Base-by-base conservation (phyloP, 1,284 basidiomycete genomes). In the Microbotryomycetes sp. region DNA sequence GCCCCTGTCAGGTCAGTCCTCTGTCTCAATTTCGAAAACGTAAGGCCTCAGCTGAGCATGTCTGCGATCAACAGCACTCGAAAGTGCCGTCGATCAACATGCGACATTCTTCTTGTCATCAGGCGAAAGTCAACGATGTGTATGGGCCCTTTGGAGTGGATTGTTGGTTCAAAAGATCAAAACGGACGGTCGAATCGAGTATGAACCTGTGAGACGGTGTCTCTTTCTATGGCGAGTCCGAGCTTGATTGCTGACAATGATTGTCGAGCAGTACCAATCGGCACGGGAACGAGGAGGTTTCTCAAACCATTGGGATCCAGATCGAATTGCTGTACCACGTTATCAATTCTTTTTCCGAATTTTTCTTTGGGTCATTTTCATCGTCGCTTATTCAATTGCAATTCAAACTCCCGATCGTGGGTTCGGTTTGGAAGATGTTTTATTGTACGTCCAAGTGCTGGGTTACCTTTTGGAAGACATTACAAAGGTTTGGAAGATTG, bases 321-420 rank as follows among this genome's bases (percentile, higher is more conserved):
- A 84, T 15, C 83, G 92, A n/a, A 77, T 96, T 52, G 84, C 83
- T 25, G 89, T 94, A n/a, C 92, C 92, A 15, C 81, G 86, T 81
- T 89, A 79, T 71, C 73, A 72, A 54, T 75, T 71, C 54, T 64
- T 63, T 54, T 60, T 66, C 54, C 88, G 74, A 31, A 76, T 92
- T 63, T 54, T 80, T 2, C 80, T 93, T 23, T 94, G 92, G 92
- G 73, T 91, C 49, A 77, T 90, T 68, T 93, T 92, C 78, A 81
- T 96, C 19, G 80, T 84, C 19, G 83, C 85, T 12, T 97, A 94
- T 60, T 64, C 69, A 6, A 49, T 67, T 12, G 67, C 72, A 3
- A 71, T 73, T 36, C 70, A 70, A 36, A 71, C 70, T 2, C 72
- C 72, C n/a, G 70, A 72, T 22, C 63, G 72, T 3, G 70, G 68